Evolutionary conservation across 768 basidiomycete species (phyloP), one percentile per base, ranked within the genome.

Genomic region (Kwoniella bestiolae): DNA sequence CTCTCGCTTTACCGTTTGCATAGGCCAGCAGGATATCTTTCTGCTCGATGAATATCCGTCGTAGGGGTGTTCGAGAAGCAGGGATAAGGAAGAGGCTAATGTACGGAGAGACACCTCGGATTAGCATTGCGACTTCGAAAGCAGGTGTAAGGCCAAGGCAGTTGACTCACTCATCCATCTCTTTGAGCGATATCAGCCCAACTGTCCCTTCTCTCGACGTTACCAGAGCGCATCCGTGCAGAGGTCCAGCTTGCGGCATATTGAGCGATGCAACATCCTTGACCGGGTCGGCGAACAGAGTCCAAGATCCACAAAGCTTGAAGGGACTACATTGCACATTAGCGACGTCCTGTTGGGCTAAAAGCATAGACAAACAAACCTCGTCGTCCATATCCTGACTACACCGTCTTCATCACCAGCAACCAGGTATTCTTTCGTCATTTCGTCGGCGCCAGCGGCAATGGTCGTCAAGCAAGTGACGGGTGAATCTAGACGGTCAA

Each of bases 51-150:
- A 87, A 91, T 16, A 95, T 79, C 49, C 84, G 80, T 35, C 82
- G 81, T 21, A 97, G 83, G 0, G 88, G 86, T 0, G 87, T 85
- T n/a, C 86, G 84, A 1, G 92, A 85, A 6, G 91, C 92, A 5
- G 95, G 95, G 25, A 97, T 85, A 18, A 92, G 81, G 75, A 88
- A 90, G 31, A 92, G 80, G 58, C 94, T 96, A n/a, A n/a, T n/a
- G n/a, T n/a, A n/a, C n/a, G n/a, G n/a, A n/a, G n/a, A n/a, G n/a
- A n/a, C n/a, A n/a, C n/a, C n/a, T n/a, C 38, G 12, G 18, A 32
- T 29, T 4, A 32, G 29, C 14, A 26, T 16, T 8, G n/a, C 35
- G 56, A n/a, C 29, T 16, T 23, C 14, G 44, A n/a, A 5, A 18
- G 18, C 21, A 58, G 62, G n/a, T 32, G 23, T 45, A 23, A 68